Conservation (phyloP, 2,329 filamentous ascomycete genomes). For the Cladophialophora bantiana region DNA sequence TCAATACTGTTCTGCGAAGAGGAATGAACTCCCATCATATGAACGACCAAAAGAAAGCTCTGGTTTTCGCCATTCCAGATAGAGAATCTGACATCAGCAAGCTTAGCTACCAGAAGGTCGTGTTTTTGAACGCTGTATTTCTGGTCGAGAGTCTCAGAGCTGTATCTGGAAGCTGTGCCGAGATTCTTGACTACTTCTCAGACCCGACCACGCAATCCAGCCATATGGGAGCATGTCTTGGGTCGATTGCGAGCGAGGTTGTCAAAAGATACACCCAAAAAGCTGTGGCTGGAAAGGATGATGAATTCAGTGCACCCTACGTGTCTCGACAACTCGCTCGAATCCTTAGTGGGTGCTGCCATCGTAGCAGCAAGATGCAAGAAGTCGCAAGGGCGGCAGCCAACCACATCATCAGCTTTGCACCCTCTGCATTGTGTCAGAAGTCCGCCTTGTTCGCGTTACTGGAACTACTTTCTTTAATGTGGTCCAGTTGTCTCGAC, state of each 20-base stretch:
- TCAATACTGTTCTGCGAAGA: constrained; percentile 89
- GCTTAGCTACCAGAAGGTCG: constrained; percentile 85
- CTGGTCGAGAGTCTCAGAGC: constrained; percentile 88
- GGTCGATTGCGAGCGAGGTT: constrained; percentile 69
- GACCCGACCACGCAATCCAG: constrained; percentile 77
- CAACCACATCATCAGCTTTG: constrained; percentile 80
- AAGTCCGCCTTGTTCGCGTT: constrained; percentile 90
- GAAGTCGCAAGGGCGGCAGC: constrained; percentile 83
- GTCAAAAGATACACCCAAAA: constrained; percentile 80
- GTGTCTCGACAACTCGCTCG: constrained; percentile 83
- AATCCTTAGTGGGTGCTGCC: constrained; percentile 88
- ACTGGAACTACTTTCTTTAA: constrained; percentile 86
- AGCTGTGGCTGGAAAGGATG: constrained; percentile 72
- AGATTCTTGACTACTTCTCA: constrained; percentile 89
- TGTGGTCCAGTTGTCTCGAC: constrained; percentile 95
- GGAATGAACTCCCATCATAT: constrained; percentile 83
- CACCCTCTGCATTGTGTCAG: constrained; percentile 90
- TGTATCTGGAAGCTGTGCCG: constrained; percentile 85
- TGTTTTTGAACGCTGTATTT: constrained; percentile 90
- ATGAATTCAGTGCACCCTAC: constrained; percentile 87
- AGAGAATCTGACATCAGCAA: constrained; percentile 79
- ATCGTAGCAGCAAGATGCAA: constrained; percentile 90
- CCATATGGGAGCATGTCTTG: constrained; percentile 69
- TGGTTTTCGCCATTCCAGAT: constrained; percentile 75
- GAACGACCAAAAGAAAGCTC: constrained; percentile 77